These are phyloP conservation scores for Cordia subcordata DNA, from an alignment of 257 asterid species.

Conservation along the genomic window DNA sequence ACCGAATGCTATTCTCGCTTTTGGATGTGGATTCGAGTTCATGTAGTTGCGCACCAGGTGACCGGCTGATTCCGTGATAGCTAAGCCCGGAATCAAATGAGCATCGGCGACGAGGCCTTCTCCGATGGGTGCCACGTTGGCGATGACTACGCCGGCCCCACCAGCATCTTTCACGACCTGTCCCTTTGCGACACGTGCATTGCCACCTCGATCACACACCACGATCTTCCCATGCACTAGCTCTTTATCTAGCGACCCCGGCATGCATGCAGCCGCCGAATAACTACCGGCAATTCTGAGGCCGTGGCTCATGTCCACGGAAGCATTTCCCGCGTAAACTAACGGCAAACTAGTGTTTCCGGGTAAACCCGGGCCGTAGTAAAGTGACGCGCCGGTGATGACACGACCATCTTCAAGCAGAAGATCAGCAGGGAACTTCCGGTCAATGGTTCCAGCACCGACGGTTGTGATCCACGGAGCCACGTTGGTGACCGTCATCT, in stretches of 20 bases:
- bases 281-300: conserved; percentile 29
- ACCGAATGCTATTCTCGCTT: conserved; percentile 51
- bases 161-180: conserved; percentile 57
- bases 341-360: conserved; percentile 37
- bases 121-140: conserved; percentile 68
- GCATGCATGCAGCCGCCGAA: conserved; percentile 43
- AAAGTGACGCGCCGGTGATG: conserved; percentile 56
- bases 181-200: conserved; percentile 64
- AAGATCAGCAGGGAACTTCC: conserved; percentile 67
- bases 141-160: conserved; percentile 69
- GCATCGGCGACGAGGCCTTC: conserved; percentile 86
- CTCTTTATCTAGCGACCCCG: conserved; percentile 45
- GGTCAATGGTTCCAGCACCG: conserved; percentile 84
- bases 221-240: conserved; percentile 68
- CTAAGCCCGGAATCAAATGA: conserved; percentile 64
- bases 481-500: conserved; percentile 62
- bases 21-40: conserved; percentile 42
- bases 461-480: conserved; percentile 90
- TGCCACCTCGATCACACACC: conserved; percentile 78
- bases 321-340: conserved; percentile 58
- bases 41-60: conserved; percentile 33
- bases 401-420: conserved; percentile 50
- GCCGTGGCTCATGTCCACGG: conserved; percentile 18
- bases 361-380: conserved; percentile 27
- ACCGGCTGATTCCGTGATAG: conserved; percentile 50